Evolutionary conservation across 2,329 filamentous ascomycete genomes (phyloP).

Genomic region (Stagonosporopsis chrysanthemi): DNA sequence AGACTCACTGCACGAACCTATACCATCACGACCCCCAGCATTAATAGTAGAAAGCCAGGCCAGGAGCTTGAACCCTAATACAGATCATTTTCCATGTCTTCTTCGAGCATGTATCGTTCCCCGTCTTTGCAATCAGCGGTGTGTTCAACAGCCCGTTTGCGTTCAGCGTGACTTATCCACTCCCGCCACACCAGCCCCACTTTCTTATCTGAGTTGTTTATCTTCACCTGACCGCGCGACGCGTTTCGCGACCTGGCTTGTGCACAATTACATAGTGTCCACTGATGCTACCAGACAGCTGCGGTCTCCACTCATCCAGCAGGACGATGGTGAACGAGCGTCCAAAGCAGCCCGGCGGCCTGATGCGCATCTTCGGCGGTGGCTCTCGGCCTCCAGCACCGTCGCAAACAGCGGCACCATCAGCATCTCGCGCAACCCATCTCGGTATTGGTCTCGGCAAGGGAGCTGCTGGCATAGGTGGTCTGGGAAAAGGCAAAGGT

Average conservation of each 20-base stretch:
- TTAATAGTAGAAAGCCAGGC: constrained; percentile 43
- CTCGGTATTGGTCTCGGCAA: constrained; percentile 33
- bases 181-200: background rate
- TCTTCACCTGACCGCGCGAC: constrained; percentile 27
- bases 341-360: constrained; percentile 14
- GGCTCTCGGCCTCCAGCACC: background rate
- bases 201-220: constrained; percentile 4
- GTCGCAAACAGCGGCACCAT: background rate
- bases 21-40: constrained; percentile 35
- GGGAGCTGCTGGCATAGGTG: constrained; percentile 25
- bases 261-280: background rate
- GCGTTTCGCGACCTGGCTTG: constrained; percentile 16
- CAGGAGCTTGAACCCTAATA: constrained; percentile 48
- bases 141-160: background rate
- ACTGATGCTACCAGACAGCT: background rate
- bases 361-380: constrained; percentile 20
- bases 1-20: constrained; percentile 23
- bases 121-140: background rate
- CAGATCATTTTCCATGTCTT: constrained; percentile 21
- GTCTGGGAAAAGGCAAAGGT: constrained; percentile 27
- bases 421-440: constrained; percentile 21
- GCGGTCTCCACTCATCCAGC: constrained; percentile 5
- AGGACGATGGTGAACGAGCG: constrained; percentile 13
- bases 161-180: background rate
- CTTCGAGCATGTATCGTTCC: background rate